A percentile compares a stretch with the other conserved stretches of the same genome.
These are phyloP conservation scores for Hyaloscypha bicolor DNA, from an alignment of 495 filamentous ascomycete genomes.

Conservation along the genomic window DNA sequence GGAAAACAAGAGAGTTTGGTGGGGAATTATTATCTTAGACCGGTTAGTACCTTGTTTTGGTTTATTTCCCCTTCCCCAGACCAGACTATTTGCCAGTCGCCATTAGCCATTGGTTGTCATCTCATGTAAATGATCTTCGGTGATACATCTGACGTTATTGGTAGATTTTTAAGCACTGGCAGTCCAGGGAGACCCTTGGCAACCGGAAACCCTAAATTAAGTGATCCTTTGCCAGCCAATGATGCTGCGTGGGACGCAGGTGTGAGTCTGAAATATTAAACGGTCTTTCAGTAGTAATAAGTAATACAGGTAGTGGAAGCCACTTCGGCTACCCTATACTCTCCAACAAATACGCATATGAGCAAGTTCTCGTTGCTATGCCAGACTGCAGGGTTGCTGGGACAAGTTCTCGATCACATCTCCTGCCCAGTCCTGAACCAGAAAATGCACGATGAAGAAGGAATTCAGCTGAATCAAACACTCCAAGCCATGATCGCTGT, in stretches of 20 bases:
- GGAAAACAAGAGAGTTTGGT: not conserved
- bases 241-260: slow-evolving; percentile 43
- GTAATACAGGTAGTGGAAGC: no score
- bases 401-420: slow-evolving; percentile 16
- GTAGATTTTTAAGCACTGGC: slow-evolving; percentile 10
- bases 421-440: not conserved
- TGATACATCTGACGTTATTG: not conserved
- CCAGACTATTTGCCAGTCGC: slow-evolving; percentile 14
- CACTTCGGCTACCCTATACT: slow-evolving; percentile 7
- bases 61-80: not conserved
- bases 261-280: not conserved
- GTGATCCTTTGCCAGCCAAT: slow-evolving; percentile 45
- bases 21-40: slow-evolving; percentile 13
- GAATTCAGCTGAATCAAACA: slow-evolving; percentile 11
- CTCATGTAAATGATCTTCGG: no score
- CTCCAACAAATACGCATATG: slow-evolving; percentile 7
- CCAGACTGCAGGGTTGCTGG: slow-evolving; percentile 13
- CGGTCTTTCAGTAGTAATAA: not conserved
- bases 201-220: slow-evolving; percentile 40
- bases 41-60: slow-evolving; percentile 31
- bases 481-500: slow-evolving; percentile 11
- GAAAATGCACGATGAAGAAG: not conserved
- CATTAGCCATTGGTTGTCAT: not conserved
- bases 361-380: slow-evolving; percentile 4
- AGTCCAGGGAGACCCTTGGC: slow-evolving; percentile 3